Conservation (phyloP, 768 basidiomycete genomes). For the Boletus rufocinnamomeus region DNA sequence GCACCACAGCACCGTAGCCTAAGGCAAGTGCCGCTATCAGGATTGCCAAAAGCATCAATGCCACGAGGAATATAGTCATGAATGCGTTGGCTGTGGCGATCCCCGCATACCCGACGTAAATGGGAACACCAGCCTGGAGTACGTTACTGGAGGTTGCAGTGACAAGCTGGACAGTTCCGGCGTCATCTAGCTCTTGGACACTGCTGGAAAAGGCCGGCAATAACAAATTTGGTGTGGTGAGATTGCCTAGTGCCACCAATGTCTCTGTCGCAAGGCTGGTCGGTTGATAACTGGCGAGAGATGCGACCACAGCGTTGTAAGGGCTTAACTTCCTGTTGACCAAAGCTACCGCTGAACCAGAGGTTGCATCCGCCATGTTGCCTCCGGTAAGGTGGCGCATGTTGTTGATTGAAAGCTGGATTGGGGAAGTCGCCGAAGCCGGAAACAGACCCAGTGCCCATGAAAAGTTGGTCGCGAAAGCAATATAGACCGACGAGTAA, state of each 20-base stretch:
- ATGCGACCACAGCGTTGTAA: slow-evolving; percentile 49
- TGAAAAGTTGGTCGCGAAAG: slow-evolving; percentile 83
- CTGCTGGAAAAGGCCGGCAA: slow-evolving; percentile 17
- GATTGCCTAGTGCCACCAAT: slow-evolving; percentile 14
- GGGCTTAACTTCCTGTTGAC: slow-evolving; percentile 84
- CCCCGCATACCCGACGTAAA: slow-evolving; percentile 73
- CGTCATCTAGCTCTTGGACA: slow-evolving; percentile 27
- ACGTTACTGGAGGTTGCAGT: slow-evolving; percentile 63
- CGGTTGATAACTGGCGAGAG: background rate
- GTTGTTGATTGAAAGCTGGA: slow-evolving; percentile 77
- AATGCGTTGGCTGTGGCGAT: slow-evolving; percentile 88
- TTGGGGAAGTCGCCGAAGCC: slow-evolving; percentile 49
- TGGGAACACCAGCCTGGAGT: slow-evolving; percentile 79
- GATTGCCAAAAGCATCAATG: slow-evolving; percentile 68
- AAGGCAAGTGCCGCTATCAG: slow-evolving; percentile 51
- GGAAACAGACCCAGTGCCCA: slow-evolving; percentile 84
- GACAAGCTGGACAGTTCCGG: slow-evolving; percentile 59
- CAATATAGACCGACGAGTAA: slow-evolving; percentile 81
- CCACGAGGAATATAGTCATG: slow-evolving; percentile 81
- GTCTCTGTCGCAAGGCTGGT: slow-evolving; percentile 8
- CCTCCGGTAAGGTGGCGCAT: slow-evolving; percentile 88
- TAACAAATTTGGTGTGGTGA: slow-evolving; percentile 7
- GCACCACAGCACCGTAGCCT: slow-evolving; percentile 47
- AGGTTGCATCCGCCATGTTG: slow-evolving; percentile 57
- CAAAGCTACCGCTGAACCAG: slow-evolving; percentile 65